These are phyloP conservation scores for Achaetomiella virescens DNA, from an alignment of 495 filamentous ascomycete genomes.

Conservation along the genomic window DNA sequence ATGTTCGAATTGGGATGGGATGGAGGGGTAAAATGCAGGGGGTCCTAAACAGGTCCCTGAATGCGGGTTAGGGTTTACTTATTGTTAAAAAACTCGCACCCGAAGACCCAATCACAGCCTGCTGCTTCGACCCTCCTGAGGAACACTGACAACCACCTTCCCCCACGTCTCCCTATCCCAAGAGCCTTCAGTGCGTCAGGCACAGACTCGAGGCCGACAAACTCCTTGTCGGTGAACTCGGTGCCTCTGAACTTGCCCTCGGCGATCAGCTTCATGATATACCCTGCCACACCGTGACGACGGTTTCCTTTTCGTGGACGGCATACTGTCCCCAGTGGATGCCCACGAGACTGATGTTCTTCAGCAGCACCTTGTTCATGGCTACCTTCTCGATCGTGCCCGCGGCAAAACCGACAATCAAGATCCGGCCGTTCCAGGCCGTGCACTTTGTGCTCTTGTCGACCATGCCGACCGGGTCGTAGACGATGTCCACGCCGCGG, in stretches of 20 bases:
- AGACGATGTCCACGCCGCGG: slow-evolving; percentile 80
- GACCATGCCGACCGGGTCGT: slow-evolving; percentile 84
- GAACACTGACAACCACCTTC: slow-evolving; percentile 87
- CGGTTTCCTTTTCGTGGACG: slow-evolving; percentile 61
- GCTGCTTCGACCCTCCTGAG: slow-evolving; percentile 56
- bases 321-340: slow-evolving; percentile 89
- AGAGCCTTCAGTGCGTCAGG: slow-evolving; percentile 70
- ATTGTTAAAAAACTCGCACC: neutral
- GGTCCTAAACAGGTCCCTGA: slow-evolving; percentile 3
- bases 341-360: slow-evolving; percentile 88
- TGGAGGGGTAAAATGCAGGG: neutral
- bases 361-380: slow-evolving; percentile 84
- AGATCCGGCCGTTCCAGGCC: slow-evolving; percentile 80
- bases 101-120: slow-evolving; percentile 32
- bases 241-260: slow-evolving; percentile 77
- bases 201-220: slow-evolving; percentile 74
- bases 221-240: slow-evolving; percentile 73
- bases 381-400: slow-evolving; percentile 87
- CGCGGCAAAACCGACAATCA: slow-evolving; percentile 87
- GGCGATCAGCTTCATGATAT: slow-evolving; percentile 71
- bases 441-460: slow-evolving; percentile 79
- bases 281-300: slow-evolving; percentile 71
- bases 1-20: neutral
- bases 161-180: slow-evolving; percentile 84
- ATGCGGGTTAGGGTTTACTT: slow-evolving; percentile 6